These are phyloP conservation scores for Mycena galopus DNA, from an alignment of 768 basidiomycete genomes.

Conservation along the genomic window DNA sequence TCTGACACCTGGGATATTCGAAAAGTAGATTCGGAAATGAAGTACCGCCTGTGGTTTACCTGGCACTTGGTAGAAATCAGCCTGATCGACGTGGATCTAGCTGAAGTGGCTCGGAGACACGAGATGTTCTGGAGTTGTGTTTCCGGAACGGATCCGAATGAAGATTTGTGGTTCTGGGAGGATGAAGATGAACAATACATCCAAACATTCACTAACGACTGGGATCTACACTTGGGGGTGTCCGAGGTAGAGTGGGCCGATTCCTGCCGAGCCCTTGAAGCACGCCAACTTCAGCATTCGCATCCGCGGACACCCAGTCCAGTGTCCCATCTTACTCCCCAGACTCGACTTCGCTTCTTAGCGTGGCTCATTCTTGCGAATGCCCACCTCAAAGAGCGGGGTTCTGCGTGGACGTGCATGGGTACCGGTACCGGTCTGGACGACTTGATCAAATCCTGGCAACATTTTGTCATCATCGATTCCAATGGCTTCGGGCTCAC, in stretches of 20 bases:
- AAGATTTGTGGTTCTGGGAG: no score
- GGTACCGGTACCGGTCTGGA: no score
- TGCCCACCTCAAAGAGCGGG: neutral
- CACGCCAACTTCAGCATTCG: no score
- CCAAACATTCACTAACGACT: no score
- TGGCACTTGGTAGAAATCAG: neutral
- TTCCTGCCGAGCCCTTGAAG: no score
- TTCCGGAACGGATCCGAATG: no score
- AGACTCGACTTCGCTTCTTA: neutral
- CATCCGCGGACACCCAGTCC: no score
- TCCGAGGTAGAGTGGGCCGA: neutral
- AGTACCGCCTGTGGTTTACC: conserved; percentile 2
- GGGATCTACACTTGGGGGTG: neutral
- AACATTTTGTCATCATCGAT: neutral
- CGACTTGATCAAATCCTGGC: neutral
- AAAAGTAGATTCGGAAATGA: neutral
- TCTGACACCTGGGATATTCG: neutral
- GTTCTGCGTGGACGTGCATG: neutral
- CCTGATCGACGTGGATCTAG: neutral
- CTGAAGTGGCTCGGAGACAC: no score
- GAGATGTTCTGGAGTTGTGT: no score
- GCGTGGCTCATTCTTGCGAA: conserved; percentile 8
- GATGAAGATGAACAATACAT: no score
- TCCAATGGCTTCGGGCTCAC: neutral
- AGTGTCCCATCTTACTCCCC: no score